These are phyloP conservation scores for Globisporangium radiosum DNA, from an alignment of 352 stramenopile genomes.

Conservation along the genomic window DNA sequence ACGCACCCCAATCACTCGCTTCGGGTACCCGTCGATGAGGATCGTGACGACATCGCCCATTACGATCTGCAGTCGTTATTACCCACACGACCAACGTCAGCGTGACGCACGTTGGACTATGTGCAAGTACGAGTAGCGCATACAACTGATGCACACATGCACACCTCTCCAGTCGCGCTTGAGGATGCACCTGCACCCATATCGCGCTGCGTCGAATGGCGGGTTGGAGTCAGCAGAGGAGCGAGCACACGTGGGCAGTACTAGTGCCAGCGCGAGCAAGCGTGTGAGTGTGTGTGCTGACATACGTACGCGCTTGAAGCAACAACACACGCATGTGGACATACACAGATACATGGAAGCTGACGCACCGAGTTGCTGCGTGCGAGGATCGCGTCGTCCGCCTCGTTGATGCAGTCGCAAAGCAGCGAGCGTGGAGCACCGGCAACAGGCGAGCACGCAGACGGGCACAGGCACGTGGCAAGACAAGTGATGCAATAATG, in stretches of 20 bases:
- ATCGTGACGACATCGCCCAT: constrained; percentile 56
- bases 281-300: no score
- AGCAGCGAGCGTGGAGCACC: no score
- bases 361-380: no score
- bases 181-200: constrained; percentile 36
- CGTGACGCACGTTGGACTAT: not conserved
- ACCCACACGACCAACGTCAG: not conserved
- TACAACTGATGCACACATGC: not conserved
- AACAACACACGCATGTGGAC: no score
- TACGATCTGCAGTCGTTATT: constrained; percentile 28
- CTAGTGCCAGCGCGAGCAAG: not conserved
- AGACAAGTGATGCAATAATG: no score
- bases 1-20: constrained; percentile 48
- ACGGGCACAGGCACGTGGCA: no score
- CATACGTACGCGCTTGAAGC: no score
- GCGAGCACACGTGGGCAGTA: not conserved
- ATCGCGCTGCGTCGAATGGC: not conserved
- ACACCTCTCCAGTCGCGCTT: constrained; percentile 24
- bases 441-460: no score
- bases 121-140: not conserved
- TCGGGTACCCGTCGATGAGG: constrained; percentile 34
- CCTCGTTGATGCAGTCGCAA: no score
- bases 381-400: no score
- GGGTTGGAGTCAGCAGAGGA: not conserved
- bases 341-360: no score